Evolutionary conservation across 305 asterid species (phyloP).

Genomic region (Plantago coronopus): DNA sequence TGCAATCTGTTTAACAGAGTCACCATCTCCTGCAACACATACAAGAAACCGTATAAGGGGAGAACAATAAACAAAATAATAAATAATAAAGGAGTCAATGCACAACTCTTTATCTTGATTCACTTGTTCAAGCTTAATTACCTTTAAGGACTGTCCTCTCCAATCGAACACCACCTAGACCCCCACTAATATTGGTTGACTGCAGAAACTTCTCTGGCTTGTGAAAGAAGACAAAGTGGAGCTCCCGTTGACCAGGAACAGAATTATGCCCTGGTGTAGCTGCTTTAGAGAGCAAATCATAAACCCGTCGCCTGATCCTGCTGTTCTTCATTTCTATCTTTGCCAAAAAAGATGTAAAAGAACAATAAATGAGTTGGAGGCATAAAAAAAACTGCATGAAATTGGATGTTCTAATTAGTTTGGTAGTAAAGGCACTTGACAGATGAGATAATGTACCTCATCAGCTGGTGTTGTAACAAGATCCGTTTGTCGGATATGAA

Average conservation of each 20-base stretch:
- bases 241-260: conserved; percentile 54
- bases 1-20: conserved; percentile 55
- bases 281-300: conserved; percentile 82
- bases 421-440: conserved; percentile 10
- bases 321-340: conserved; percentile 85
- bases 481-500: conserved; percentile 55
- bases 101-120: conserved; percentile 11
- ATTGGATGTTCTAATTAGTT: conserved; percentile 11
- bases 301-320: conserved; percentile 81
- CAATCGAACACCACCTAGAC: conserved; percentile 59
- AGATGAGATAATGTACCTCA: conserved; percentile 45
- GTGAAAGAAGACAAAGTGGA: conserved; percentile 81
- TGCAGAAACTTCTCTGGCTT: conserved; percentile 75
- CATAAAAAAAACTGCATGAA: conserved; percentile 1
- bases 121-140: conserved; percentile 31
- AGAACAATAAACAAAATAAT: neutral
- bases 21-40: conserved; percentile 41
- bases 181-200: conserved; percentile 43
- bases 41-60: conserved; percentile 6
- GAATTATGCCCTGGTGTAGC: conserved; percentile 38
- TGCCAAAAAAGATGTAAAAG: conserved; percentile 33
- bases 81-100: conserved; percentile 1
- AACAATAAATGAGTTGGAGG: conserved; percentile 27
- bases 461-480: conserved; percentile 59
- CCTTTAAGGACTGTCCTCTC: conserved; percentile 81